These are phyloP conservation scores for Stephania yunnanensis DNA, from an alignment of 164 flowering plant genomes.

Conservation along the genomic window DNA sequence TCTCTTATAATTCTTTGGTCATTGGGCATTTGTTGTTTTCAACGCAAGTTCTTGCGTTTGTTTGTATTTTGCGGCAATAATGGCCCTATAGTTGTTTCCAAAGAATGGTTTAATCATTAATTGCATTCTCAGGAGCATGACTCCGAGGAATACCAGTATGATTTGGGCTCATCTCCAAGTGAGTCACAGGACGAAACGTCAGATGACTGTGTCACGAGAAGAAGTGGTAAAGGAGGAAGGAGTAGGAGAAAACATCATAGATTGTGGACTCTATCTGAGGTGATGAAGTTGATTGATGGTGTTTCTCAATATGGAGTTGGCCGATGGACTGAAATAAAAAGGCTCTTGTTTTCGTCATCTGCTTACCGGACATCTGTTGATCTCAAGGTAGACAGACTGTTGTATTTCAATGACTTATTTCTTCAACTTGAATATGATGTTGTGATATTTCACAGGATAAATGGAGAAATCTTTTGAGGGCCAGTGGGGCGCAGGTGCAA, in stretches of 20 bases:
- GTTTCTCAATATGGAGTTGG: slow-evolving; percentile 67
- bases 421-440: not conserved
- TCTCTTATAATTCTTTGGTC: not conserved
- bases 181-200: slow-evolving; percentile 31
- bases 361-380: slow-evolving; percentile 62
- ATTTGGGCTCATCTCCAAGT: slow-evolving; percentile 17
- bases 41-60: not conserved
- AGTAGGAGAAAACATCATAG: slow-evolving; percentile 40
- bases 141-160: slow-evolving; percentile 25
- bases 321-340: slow-evolving; percentile 63
- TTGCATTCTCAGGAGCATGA: slow-evolving; percentile 26
- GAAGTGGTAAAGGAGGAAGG: slow-evolving; percentile 20
- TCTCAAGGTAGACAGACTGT: slow-evolving; percentile 47
- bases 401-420: not conserved
- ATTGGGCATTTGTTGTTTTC: not conserved
- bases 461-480: slow-evolving; percentile 74
- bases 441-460: slow-evolving; percentile 48
- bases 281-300: slow-evolving; percentile 57
- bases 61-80: not conserved
- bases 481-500: slow-evolving; percentile 33
- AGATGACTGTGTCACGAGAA: slow-evolving; percentile 22
- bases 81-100: not conserved
- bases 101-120: not conserved
- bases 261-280: slow-evolving; percentile 60
- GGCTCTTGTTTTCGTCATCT: slow-evolving; percentile 46